phyloP scores from a whole-genome alignment of 805 yeast species.

The Teunomyces barrocoloradensis region DNA sequence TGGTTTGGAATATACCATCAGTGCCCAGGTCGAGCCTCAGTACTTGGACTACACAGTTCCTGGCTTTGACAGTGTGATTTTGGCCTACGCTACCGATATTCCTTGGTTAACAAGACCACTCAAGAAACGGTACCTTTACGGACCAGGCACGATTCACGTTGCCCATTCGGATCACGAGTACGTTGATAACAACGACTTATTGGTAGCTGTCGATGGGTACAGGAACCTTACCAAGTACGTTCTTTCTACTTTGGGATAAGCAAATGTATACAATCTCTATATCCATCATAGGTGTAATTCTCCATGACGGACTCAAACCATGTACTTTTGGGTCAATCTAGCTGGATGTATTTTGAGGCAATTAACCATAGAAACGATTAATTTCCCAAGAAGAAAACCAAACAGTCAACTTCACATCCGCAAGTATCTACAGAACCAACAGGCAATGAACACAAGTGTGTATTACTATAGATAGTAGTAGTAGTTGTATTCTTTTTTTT shows the following conservation, averaged over 20 bases:
- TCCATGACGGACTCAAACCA: slow-evolving; percentile 46
- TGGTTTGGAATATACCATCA: slow-evolving; percentile 18
- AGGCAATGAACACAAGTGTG: background rate
- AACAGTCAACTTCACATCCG: slow-evolving; percentile 11
- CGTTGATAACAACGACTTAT: slow-evolving; percentile 46
- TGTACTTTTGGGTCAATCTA: slow-evolving; percentile 31
- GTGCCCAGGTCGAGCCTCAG: slow-evolving; percentile 36
- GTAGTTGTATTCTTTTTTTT: background rate
- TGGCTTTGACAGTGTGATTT: slow-evolving; percentile 55
- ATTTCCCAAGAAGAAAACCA: slow-evolving; percentile 1
- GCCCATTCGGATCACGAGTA: slow-evolving; percentile 61
- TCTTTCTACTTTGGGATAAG: slow-evolving; percentile 8
- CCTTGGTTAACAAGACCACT: slow-evolving; percentile 25
- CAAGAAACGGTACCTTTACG: slow-evolving; percentile 51
- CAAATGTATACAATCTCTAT: slow-evolving; percentile 45
- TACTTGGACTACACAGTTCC: slow-evolving; percentile 57
- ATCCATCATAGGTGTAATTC: slow-evolving; percentile 34
- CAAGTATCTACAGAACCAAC: slow-evolving; percentile 8
- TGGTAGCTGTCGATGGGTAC: slow-evolving; percentile 53
- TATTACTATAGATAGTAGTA: background rate
- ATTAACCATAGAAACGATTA: slow-evolving; percentile 6
- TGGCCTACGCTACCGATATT: slow-evolving; percentile 49
- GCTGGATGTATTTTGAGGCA: slow-evolving; percentile 23
- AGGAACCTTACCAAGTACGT: slow-evolving; percentile 35
- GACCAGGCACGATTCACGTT: slow-evolving; percentile 62